Conservation (phyloP, 2,329 filamentous ascomycete genomes). For the Calonectria pseudoreteaudii region DNA sequence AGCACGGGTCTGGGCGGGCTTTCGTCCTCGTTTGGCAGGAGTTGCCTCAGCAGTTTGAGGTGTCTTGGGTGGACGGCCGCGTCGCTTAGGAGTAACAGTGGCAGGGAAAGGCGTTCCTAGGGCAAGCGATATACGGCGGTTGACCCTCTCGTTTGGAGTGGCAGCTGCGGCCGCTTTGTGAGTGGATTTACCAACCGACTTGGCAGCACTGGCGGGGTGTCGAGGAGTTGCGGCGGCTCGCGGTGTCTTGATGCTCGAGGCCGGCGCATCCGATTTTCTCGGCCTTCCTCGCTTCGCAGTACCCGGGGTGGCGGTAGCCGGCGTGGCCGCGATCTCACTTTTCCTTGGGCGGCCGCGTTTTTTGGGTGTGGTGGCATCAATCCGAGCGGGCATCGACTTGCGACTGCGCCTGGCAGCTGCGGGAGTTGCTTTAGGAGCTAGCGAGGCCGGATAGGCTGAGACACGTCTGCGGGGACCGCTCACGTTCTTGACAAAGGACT, state of each 20-base stretch:
- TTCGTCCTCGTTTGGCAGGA: slow-evolving; percentile 20
- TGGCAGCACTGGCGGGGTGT: slow-evolving; percentile 26
- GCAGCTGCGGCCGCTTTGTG: slow-evolving; percentile 21
- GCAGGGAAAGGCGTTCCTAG: slow-evolving; percentile 10
- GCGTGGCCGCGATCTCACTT: slow-evolving; percentile 34
- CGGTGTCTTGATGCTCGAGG: slow-evolving; percentile 23
- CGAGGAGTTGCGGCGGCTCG: slow-evolving; percentile 24
- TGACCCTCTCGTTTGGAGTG: slow-evolving; percentile 11
- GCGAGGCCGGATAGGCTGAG: slow-evolving; percentile 29
- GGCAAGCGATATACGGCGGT: slow-evolving; percentile 3
- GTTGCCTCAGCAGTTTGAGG: slow-evolving; percentile 16
- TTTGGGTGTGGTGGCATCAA: slow-evolving; percentile 30
- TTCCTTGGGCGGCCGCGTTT: slow-evolving; percentile 41
- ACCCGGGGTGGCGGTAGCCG: slow-evolving; percentile 19
- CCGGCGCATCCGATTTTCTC: slow-evolving; percentile 34
- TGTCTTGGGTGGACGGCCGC: slow-evolving; percentile 38
- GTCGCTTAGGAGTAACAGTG: slow-evolving; percentile 35
- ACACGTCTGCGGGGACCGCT: slow-evolving; percentile 27
- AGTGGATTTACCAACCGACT: slow-evolving; percentile 19
- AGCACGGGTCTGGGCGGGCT: slow-evolving; percentile 21
- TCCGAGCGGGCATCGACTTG: slow-evolving; percentile 40
- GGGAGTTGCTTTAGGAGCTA: slow-evolving; percentile 22
- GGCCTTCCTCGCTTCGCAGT: slow-evolving; percentile 37
- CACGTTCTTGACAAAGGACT: slow-evolving; percentile 21
- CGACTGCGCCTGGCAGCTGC: slow-evolving; percentile 25